A percentile compares a stretch with the other conserved stretches of the same genome.
phyloP scores from a whole-genome alignment of 257 asterid genomes.

The Verbascum thapsus region DNA sequence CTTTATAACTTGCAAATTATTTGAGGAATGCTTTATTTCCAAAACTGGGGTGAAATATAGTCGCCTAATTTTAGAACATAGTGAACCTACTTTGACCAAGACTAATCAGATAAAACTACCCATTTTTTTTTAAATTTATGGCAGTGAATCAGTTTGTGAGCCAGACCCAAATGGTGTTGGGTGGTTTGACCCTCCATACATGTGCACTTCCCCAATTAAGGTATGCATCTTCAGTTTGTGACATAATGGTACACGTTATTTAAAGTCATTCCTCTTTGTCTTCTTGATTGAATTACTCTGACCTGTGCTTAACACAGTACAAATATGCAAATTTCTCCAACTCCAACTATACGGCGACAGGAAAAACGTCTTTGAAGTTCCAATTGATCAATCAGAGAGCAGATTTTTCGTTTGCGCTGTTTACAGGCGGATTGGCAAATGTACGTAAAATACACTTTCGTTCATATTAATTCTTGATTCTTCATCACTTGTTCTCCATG shows the following conservation, averaged over 20 bases:
- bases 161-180: constrained; percentile 25
- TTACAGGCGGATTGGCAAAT: constrained; percentile 66
- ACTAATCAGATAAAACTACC: no score
- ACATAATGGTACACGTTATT: not conserved
- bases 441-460: constrained; percentile 31
- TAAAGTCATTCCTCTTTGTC: no score
- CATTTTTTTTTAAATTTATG: not conserved
- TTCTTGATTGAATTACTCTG: not conserved
- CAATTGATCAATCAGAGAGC: constrained; percentile 58
- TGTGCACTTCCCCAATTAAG: constrained; percentile 61
- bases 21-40: no score
- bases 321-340: constrained; percentile 54
- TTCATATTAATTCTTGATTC: constrained; percentile 6
- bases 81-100: no score
- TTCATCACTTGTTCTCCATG: constrained; percentile 5
- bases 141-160: constrained; percentile 45
- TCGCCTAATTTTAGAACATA: not conserved
- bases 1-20: not conserved
- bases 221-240: constrained; percentile 19
- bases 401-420: constrained; percentile 76
- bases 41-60: no score
- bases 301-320: constrained; percentile 35
- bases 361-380: constrained; percentile 45
- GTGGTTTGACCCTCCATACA: constrained; percentile 36
- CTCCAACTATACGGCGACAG: constrained; percentile 32